A percentile compares a stretch with the other conserved stretches of the same genome.
phyloP scores from a whole-genome alignment of 139 green algal species.

The Chlamydomonas sphaeroides region DNA sequence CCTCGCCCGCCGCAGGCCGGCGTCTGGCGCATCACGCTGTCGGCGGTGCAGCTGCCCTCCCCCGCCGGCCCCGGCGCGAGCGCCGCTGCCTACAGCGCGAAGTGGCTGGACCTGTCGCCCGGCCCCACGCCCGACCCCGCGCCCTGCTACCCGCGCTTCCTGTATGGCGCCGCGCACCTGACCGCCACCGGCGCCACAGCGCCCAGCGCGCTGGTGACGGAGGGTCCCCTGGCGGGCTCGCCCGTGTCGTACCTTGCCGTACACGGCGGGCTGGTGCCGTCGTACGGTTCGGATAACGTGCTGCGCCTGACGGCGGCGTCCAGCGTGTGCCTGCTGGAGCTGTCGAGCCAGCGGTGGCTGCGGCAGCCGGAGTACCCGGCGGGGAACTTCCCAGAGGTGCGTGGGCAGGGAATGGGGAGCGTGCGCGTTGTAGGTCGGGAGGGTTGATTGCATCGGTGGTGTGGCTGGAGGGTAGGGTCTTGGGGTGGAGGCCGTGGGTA shows the following conservation, averaged over 20 bases:
- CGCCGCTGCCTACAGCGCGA: background rate
- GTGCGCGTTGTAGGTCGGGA: too few species aligned
- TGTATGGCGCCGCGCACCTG: conserved; percentile 7
- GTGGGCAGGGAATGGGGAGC: background rate
- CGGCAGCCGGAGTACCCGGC: background rate
- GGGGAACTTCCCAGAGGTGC: background rate
- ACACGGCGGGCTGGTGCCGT: conserved; percentile 16
- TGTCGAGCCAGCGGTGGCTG: background rate
- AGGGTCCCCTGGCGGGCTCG: too few species aligned
- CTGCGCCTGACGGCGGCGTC: background rate
- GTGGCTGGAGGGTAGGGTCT: background rate
- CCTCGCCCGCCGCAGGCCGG: background rate
- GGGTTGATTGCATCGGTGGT: background rate
- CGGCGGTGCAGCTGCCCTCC: background rate
- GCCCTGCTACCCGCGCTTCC: conserved; percentile 14
- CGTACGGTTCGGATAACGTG: too few species aligned
- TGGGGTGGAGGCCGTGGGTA: background rate
- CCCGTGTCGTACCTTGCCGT: background rate
- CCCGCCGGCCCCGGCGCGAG: background rate
- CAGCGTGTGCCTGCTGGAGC: conserved; percentile 19
- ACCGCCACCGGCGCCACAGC: too few species aligned
- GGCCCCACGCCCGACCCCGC: background rate
- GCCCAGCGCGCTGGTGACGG: too few species aligned
- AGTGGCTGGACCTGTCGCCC: background rate
- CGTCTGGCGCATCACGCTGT: conserved; percentile 8